Conservation (phyloP, 192 early-diverging fungal species). For the Lobosporangium transversale region DNA sequence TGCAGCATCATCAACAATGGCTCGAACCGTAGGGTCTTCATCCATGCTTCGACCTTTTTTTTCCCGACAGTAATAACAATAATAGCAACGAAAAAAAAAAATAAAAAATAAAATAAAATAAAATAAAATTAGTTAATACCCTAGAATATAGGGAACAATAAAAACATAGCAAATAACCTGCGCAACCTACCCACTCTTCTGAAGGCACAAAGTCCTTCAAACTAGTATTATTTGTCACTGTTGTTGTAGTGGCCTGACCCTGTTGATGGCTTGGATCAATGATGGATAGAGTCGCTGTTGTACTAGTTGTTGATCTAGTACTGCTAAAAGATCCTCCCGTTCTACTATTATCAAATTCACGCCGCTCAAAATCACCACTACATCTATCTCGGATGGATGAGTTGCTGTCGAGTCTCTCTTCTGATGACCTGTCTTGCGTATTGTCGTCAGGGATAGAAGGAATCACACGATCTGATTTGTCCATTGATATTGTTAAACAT, state of each 20-base stretch:
- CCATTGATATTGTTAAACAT: conserved; percentile 6
- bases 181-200: conserved; percentile 71
- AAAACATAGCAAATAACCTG: too few species aligned
- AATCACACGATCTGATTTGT: too few species aligned
- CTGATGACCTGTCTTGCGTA: too few species aligned
- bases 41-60: conserved; percentile 30
- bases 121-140: conserved; percentile 8
- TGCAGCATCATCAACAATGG: conserved; percentile 73
- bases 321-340: neutral
- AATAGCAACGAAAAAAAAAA: too few species aligned
- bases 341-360: neutral
- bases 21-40: conserved; percentile 71
- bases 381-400: conserved; percentile 15
- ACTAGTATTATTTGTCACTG: conserved; percentile 51
- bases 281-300: conserved; percentile 10
- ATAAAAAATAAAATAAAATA: conserved; percentile 52
- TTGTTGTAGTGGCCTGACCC: conserved; percentile 33
- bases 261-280: conserved; percentile 6
- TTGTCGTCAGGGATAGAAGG: too few species aligned
- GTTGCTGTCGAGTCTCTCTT: conserved; percentile 16
- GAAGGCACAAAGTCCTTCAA: conserved; percentile 74
- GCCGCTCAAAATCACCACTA: conserved; percentile 11
- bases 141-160: conserved; percentile 50
- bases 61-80: conserved; percentile 62
- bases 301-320: neutral